Base-by-base conservation (phyloP, 2,329 filamentous ascomycete genomes). In the Ceratocystis cubensis region DNA sequence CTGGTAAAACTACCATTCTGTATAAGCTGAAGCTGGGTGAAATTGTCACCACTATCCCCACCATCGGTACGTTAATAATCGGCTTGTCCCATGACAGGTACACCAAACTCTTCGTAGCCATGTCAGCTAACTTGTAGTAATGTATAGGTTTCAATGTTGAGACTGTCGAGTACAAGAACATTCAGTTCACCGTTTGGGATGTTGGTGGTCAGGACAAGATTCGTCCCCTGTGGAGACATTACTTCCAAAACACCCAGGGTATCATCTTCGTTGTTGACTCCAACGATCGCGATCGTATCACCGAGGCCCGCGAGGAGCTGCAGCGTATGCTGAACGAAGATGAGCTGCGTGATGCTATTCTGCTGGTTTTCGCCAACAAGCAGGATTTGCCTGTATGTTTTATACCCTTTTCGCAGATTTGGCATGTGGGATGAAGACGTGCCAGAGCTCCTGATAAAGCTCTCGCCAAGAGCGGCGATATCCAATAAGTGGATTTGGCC, bases 121-220 rank as follows among this genome's bases (percentile, higher is more conserved):
- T 44, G 28, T 17, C 25, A 5, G 5, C 53, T 65, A 63, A 65
- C 65, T 2, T 20, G 6, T 7, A 13, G 33, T 30, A 41, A 13
- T 37, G 8, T 66, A 33, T 71, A 92, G 89, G 94, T 75, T 99
- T 99, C 88, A 99, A 99, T 83, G 94, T 99, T 78, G 94, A 99
- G 85, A 97, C 94, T 66, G 94, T 99, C 78, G 92, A 96, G 78
- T 97, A 97, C 85, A 96, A 96, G 86, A 99, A 99, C 86, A 96
- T 96, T 75, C 91, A 96, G 78, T 99, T 99, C 85, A 97, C 93
- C 78, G 94, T 99, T 77, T 99, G 94, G 94, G 94, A 97, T 83
- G 94, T 99, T 76, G 94, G 94, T 84, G 94, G 94, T 79, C 94
- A 99, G 84, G 94, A 99, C 87, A 97, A 97, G 89, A 99, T 99